phyloP scores from a whole-genome alignment of 2,329 filamentous ascomycete species.

The Phaeosphaeriaceae sp. region DNA sequence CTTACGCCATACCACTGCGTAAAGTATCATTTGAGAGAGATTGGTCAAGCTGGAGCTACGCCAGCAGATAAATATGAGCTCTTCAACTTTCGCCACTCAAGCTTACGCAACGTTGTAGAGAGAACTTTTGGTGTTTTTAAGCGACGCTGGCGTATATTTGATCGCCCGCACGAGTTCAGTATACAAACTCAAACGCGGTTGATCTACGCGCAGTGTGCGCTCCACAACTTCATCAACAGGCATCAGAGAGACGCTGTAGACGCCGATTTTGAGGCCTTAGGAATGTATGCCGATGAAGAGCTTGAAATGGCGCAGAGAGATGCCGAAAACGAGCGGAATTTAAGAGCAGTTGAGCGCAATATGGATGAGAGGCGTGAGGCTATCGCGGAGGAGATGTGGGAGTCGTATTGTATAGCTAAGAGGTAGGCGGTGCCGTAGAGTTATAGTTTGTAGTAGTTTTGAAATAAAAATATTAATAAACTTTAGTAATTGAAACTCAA shows the following conservation, averaged over 20 bases:
- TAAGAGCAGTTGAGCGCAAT: too few relatives aligned
- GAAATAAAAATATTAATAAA: not conserved
- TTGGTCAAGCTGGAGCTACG: too few relatives aligned
- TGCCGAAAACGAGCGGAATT: too few relatives aligned
- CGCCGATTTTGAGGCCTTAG: too few relatives aligned
- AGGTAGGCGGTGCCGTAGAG: not conserved
- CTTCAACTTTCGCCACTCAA: too few relatives aligned
- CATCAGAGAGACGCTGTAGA: too few relatives aligned
- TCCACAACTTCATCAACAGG: not conserved
- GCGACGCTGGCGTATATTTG: slow-evolving; percentile 3
- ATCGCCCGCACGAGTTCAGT: not conserved
- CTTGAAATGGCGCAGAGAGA: too few relatives aligned
- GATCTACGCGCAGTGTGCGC: not conserved
- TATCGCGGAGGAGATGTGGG: not conserved
- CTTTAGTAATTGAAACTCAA: not conserved
- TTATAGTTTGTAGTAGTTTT: not conserved
- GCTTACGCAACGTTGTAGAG: not conserved
- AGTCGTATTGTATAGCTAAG: not conserved
- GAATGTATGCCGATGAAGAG: too few relatives aligned
- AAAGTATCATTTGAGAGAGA: too few relatives aligned
- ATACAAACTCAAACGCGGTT: not conserved
- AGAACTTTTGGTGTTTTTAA: not conserved
- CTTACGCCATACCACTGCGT: too few relatives aligned
- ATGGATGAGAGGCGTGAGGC: too few relatives aligned
- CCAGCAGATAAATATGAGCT: too few relatives aligned